A percentile compares a stretch with the other conserved stretches of the same genome.
Conservation (phyloP, 169 alveolate genomes). For the Neospora caninum region DNA sequence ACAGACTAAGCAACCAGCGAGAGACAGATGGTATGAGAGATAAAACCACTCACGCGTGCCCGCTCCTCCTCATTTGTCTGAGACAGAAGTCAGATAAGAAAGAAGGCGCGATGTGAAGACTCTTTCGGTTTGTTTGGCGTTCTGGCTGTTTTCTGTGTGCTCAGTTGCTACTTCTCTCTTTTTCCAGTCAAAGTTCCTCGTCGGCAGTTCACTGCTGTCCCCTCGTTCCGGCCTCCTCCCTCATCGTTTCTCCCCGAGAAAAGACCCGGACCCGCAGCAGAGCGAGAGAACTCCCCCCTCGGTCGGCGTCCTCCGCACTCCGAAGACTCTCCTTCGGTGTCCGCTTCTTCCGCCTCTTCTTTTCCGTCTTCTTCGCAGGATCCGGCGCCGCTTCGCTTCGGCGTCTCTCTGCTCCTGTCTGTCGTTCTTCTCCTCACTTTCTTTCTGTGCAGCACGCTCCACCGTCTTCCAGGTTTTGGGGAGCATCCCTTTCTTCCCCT, state of each 20-base stretch:
- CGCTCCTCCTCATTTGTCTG: too few species aligned
- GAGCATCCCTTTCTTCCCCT: conserved; percentile 6
- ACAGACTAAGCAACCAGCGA: too few species aligned
- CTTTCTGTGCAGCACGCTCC: neutral
- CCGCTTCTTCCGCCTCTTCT: neutral
- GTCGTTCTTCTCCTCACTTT: neutral
- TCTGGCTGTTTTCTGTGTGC: neutral
- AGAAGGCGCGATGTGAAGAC: too few species aligned
- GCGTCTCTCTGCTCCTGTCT: conserved; percentile 1
- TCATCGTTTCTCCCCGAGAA: neutral
- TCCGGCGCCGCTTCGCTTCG: neutral
- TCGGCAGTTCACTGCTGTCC: neutral
- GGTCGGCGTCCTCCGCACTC: too few species aligned
- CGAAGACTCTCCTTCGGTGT: neutral
- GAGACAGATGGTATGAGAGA: too few species aligned
- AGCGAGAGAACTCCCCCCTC: too few species aligned
- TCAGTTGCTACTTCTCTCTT: neutral
- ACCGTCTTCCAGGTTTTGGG: neutral
- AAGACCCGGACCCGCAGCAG: too few species aligned
- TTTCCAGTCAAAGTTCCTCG: neutral
- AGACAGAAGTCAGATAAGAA: too few species aligned
- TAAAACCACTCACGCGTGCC: too few species aligned
- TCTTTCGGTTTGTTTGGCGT: neutral
- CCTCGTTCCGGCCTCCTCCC: neutral
- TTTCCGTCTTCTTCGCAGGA: neutral